Conservation (phyloP, 148 eudicot genomes). For the Fagopyrum esculentum region DNA sequence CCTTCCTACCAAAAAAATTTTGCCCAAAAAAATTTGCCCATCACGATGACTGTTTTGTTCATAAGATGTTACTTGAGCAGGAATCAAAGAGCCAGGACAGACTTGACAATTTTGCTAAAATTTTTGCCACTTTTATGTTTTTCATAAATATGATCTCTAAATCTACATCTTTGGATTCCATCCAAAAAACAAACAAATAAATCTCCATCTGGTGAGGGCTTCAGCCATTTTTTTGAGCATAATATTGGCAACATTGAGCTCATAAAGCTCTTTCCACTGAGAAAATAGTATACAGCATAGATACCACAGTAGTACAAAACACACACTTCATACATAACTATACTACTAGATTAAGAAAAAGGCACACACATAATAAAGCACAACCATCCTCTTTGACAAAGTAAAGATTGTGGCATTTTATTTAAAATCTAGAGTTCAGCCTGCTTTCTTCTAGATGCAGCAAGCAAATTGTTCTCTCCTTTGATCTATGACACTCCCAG, state of each 20-base stretch:
- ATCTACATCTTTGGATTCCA: too few relatives aligned
- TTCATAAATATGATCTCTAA: too few relatives aligned
- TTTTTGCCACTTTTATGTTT: background rate
- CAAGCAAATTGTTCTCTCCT: background rate
- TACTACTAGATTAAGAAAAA: background rate
- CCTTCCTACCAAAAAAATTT: too few relatives aligned
- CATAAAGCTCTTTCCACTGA: background rate
- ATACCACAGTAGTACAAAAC: background rate
- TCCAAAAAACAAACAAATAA: too few relatives aligned
- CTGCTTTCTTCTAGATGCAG: conserved; percentile 1
- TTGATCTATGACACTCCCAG: conserved; percentile 26
- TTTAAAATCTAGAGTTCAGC: background rate
- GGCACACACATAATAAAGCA: background rate
- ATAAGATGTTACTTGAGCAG: background rate
- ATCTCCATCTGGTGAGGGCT: too few relatives aligned
- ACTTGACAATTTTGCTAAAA: background rate
- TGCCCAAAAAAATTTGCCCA: too few relatives aligned
- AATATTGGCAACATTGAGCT: background rate
- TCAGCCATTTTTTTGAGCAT: background rate
- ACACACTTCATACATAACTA: background rate
- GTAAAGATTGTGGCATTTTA: background rate
- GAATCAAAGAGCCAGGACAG: background rate
- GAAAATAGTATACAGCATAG: background rate
- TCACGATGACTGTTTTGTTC: background rate
- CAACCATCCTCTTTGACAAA: background rate